Evolutionary conservation across 2,329 filamentous ascomycete species (phyloP).

Genomic region (Botryotinia calthae): DNA sequence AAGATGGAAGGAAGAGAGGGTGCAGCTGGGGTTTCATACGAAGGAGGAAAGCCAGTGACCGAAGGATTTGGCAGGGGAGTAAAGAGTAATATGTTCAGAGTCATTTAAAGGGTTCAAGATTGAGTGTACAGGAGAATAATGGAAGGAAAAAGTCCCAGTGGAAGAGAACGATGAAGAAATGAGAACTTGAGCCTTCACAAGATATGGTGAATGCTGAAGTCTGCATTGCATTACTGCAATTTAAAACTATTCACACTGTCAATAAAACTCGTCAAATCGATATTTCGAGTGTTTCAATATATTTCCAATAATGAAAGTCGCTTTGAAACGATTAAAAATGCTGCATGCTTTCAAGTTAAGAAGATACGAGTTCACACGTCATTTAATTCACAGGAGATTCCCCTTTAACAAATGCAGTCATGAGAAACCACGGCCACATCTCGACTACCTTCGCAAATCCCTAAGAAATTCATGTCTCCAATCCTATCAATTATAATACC

Average conservation of each 20-base stretch:
- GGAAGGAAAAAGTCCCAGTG: too few species aligned
- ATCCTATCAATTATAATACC: too few species aligned
- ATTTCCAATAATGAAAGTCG: background rate
- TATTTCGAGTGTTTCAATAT: background rate
- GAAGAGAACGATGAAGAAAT: background rate
- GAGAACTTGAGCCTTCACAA: too few species aligned
- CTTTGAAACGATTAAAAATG: background rate
- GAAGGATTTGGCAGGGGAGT: conserved; percentile 72
- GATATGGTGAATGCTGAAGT: background rate
- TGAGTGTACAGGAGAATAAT: background rate
- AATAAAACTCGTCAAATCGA: background rate
- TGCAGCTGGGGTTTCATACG: conserved; percentile 68
- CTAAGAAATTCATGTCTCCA: background rate
- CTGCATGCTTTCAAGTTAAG: background rate
- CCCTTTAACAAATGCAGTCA: background rate
- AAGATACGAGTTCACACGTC: background rate
- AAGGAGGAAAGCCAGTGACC: conserved; percentile 67
- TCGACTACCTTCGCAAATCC: background rate
- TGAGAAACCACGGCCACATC: background rate
- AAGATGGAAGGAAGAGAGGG: conserved; percentile 73
- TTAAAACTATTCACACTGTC: background rate
- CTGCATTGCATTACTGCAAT: background rate
- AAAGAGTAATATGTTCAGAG: conserved; percentile 73
- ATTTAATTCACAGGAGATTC: background rate
- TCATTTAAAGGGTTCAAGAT: conserved; percentile 48